Evolutionary conservation across 495 filamentous ascomycete genomes (phyloP).

Genomic region (Podospora pseudocomata): DNA sequence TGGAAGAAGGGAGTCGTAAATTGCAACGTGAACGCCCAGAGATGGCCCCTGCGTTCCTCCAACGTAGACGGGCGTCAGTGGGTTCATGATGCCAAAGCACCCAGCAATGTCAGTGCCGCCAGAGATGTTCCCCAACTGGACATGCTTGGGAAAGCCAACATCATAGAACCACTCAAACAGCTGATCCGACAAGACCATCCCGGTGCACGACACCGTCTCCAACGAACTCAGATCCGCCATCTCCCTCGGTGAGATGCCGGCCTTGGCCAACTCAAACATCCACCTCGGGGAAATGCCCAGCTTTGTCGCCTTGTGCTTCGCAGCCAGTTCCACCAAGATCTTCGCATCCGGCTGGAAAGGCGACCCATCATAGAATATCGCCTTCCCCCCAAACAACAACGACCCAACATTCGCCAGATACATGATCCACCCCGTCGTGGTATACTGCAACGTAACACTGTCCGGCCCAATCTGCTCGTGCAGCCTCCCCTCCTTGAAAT

Average conservation of each 20-base stretch:
- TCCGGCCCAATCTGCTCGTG: conserved; percentile 52
- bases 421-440: conserved; percentile 82
- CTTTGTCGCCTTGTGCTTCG: conserved; percentile 55
- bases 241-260: conserved; percentile 54
- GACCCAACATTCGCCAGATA: conserved; percentile 57
- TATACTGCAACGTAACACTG: conserved; percentile 55
- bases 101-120: conserved; percentile 76
- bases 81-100: conserved; percentile 65
- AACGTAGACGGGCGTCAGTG: conserved; percentile 64
- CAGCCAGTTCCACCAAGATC: conserved; percentile 57
- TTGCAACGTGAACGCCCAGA: conserved; percentile 61
- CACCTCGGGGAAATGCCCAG: conserved; percentile 72
- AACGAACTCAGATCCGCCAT: conserved; percentile 59
- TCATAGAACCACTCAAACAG: conserved; percentile 84
- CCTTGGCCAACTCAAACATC: conserved; percentile 64
- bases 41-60: conserved; percentile 64
- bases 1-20: conserved; percentile 61
- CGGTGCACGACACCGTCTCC: conserved; percentile 60
- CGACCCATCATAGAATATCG: conserved; percentile 71
- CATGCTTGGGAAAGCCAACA: conserved; percentile 59
- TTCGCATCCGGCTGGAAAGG: conserved; percentile 65
- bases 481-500: conserved; percentile 57
- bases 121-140: conserved; percentile 68
- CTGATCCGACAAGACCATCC: conserved; percentile 71
- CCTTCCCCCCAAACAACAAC: conserved; percentile 53